phyloP scores from a whole-genome alignment of 768 basidiomycete genomes.

The Mycena albidolilacea region DNA sequence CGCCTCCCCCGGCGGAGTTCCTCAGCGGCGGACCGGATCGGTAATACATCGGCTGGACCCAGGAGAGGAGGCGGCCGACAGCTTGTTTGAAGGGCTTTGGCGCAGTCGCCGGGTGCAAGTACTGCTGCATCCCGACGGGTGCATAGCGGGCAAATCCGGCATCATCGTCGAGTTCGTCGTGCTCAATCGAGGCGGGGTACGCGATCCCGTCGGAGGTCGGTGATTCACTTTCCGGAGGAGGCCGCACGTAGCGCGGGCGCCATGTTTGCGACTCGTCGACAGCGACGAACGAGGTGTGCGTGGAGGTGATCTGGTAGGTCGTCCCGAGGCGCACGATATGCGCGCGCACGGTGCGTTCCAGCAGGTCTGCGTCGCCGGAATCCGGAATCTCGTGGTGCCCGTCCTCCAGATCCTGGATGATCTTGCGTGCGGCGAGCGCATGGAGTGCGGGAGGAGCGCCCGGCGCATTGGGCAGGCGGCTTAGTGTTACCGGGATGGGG shows the following conservation, averaged over 20 bases:
- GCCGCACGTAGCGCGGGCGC: not conserved
- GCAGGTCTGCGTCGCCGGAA: slow-evolving; percentile 15
- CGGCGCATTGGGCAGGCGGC: slow-evolving; percentile 23
- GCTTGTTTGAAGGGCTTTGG: not conserved
- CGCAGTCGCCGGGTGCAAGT: not conserved
- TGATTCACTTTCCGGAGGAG: too few relatives aligned
- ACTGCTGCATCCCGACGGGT: not conserved
- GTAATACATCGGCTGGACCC: too few relatives aligned
- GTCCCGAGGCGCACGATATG: slow-evolving; percentile 19
- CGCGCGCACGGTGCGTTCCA: slow-evolving; percentile 8
- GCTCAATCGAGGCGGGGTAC: not conserved
- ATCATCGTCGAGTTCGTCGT: not conserved
- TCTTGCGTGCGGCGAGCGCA: slow-evolving; percentile 34
- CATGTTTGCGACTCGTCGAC: slow-evolving; percentile 7
- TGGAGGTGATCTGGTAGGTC: slow-evolving; percentile 17
- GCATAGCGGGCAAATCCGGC: too few relatives aligned
- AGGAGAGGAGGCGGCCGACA: not conserved
- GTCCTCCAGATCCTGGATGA: slow-evolving; percentile 39
- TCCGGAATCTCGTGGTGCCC: slow-evolving; percentile 24
- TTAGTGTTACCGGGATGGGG: slow-evolving; percentile 30
- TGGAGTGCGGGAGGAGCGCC: slow-evolving; percentile 27
- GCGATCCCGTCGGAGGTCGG: too few relatives aligned
- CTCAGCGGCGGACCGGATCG: too few relatives aligned
- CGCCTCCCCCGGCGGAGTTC: too few relatives aligned
- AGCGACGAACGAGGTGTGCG: slow-evolving; percentile 21